Conservation (phyloP, 768 basidiomycete species). For the Inosperma sp. region DNA sequence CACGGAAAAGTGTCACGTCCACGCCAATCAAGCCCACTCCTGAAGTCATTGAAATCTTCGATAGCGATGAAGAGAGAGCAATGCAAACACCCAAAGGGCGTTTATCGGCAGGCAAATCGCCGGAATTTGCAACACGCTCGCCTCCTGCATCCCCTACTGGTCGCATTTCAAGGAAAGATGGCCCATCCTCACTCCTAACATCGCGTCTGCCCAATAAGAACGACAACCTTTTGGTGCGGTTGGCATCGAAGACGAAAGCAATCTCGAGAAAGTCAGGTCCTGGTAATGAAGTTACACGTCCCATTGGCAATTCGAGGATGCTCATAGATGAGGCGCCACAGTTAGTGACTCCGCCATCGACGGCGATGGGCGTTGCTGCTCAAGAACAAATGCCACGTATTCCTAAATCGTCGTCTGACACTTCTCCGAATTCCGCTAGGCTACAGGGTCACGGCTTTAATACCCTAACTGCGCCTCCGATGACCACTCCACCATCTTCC, state of each 20-base stretch:
- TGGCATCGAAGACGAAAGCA: too few relatives aligned
- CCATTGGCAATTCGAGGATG: too few relatives aligned
- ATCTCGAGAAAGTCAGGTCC: too few relatives aligned
- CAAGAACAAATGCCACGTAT: neutral
- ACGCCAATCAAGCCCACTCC: neutral
- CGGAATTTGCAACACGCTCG: neutral
- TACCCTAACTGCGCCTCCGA: too few relatives aligned
- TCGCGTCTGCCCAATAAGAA: too few relatives aligned
- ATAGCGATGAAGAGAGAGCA: constrained; percentile 2
- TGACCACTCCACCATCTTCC: too few relatives aligned
- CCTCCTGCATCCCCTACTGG: neutral
- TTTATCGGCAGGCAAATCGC: neutral
- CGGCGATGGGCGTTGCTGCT: neutral
- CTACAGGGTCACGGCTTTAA: neutral
- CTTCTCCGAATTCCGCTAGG: neutral
- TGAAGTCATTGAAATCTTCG: constrained; percentile 3
- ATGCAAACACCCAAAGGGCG: neutral
- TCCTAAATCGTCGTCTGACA: neutral
- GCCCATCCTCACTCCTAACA: too few relatives aligned
- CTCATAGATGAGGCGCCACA: too few relatives aligned
- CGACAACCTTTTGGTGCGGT: too few relatives aligned
- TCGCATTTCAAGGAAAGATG: too few relatives aligned
- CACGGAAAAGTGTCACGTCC: neutral
- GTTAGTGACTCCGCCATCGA: neutral
- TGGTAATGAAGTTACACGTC: too few relatives aligned